Evolutionary conservation across 768 basidiomycete genomes (phyloP), one percentile per base, ranked within the genome.

Genomic region (Mycena rebaudengoi): DNA sequence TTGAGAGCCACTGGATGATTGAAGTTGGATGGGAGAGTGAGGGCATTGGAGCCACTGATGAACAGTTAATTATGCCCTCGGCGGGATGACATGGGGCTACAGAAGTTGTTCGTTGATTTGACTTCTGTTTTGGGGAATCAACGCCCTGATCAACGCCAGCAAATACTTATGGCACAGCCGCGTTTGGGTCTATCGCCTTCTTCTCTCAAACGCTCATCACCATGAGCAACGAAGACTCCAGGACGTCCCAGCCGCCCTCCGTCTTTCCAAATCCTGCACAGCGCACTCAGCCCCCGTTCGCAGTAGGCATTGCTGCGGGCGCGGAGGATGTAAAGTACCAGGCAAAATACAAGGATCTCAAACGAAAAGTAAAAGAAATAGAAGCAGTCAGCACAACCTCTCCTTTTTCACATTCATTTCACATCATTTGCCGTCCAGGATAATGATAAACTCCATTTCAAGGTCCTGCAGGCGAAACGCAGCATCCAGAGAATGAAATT

Each of bases 251-350:
- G 75, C 74, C 28, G 18, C 40, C 62, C 25, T 29, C 21, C 12
- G 29, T 3, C 13, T 62, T 55, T 16, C 50, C 50, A 3, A 49
- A 46, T 53, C 51, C 45, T 1, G 35, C 67, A 46, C 73, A 60
- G 64, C 65, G 68, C 65, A 49, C 52, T 65, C 76, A 69, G 71
- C 82, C 51, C 29, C 70, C 80, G 23, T 81, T 83, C 48, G 66
- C 85, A 20, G 79, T 86, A 21, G 91, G 89, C 64, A 90, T 92
- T 65, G 85, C 90, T 37, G 91, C 90, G 26, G 89, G 91, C 70
- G 91, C 90, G 20, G 92, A 94, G 73, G 93, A 95, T 76, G 86
- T 86, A 73, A 94, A 93, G 77, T 95, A 95, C 75, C 90, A 92
- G 62, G 85, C 87, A 71, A 95, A 95, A 78, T 95, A 95, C 81